A percentile compares a stretch with the other conserved stretches of the same genome.
Conservation (phyloP, 805 yeast species). For the Maudiozyma barnettii region DNA sequence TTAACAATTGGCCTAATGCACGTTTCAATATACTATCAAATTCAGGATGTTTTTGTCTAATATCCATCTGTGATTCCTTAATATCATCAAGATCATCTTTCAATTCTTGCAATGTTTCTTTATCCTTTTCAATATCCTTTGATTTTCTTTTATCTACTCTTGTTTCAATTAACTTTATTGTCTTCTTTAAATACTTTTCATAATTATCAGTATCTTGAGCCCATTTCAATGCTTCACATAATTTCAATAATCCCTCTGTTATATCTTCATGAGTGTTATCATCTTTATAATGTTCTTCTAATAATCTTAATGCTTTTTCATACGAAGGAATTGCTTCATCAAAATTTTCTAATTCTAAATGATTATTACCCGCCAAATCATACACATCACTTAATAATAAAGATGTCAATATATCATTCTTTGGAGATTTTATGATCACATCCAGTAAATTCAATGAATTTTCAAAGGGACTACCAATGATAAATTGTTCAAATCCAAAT, state of each 20-base stretch:
- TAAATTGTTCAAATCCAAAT: constrained; percentile 6
- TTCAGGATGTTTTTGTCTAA: constrained; percentile 8
- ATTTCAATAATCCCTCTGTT: constrained; percentile 9
- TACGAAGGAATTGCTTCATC: constrained; percentile 68
- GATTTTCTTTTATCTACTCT: constrained; percentile 28
- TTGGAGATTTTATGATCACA: constrained; percentile 25
- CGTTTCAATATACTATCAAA: constrained; percentile 10
- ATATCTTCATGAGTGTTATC: constrained; percentile 3
- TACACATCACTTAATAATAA: constrained; percentile 52
- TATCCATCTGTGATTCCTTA: constrained; percentile 12
- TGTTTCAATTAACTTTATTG: constrained; percentile 35
- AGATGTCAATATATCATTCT: constrained; percentile 24
- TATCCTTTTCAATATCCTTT: constrained; percentile 29
- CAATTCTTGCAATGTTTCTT: constrained; percentile 45
- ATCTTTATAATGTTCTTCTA: constrained; percentile 28
- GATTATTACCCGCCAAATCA: constrained; percentile 79
- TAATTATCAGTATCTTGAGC: constrained; percentile 6
- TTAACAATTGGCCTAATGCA: constrained; percentile 9
- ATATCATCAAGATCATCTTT: constrained; percentile 48
- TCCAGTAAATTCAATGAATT: constrained; percentile 63
- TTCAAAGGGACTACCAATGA: constrained; percentile 40
- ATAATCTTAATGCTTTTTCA: constrained; percentile 32
- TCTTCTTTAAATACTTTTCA: constrained; percentile 32
- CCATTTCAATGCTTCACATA: constrained; percentile 20
- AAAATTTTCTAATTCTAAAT: constrained; percentile 83